These are phyloP conservation scores for Phytophthora crassamura DNA, from an alignment of 352 stramenopile species.

Conservation along the genomic window DNA sequence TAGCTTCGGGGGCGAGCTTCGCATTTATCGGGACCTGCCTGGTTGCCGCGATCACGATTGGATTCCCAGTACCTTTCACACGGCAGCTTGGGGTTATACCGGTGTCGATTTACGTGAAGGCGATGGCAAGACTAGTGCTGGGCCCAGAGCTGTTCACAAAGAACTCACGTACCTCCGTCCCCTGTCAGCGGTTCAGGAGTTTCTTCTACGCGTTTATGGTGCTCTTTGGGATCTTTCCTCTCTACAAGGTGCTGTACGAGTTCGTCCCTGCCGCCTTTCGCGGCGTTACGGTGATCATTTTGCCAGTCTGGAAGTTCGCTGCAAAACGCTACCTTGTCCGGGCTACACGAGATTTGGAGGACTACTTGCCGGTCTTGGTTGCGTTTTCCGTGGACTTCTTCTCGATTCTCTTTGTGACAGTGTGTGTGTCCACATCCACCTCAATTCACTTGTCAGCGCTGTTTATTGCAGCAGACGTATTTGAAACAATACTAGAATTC, in stretches of 20 bases:
- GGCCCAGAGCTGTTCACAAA: neutral
- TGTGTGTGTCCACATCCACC: conserved; percentile 5
- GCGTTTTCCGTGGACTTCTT: conserved; percentile 15
- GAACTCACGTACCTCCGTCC: neutral
- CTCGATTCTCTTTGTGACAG: conserved; percentile 6
- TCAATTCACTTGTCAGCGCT: neutral
- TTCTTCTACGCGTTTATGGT: neutral
- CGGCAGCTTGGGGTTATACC: neutral
- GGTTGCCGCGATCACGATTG: neutral
- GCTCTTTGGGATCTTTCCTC: neutral
- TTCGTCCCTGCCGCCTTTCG: neutral
- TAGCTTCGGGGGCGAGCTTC: neutral
- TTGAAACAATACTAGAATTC: conserved; percentile 1
- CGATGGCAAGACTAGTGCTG: neutral
- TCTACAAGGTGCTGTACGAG: conserved; percentile 12
- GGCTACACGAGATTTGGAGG: neutral
- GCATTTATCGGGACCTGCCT: neutral
- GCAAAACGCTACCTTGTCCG: neutral
- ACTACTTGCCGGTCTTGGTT: conserved; percentile 2
- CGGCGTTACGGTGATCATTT: neutral
- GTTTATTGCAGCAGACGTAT: neutral
- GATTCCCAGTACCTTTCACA: neutral
- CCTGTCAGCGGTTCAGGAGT: too few relatives aligned
- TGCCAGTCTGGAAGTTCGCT: conserved; percentile 14
- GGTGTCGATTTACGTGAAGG: neutral